Conservation (phyloP, 306 rosid genomes). For the Cyclanthera cordifolia region DNA sequence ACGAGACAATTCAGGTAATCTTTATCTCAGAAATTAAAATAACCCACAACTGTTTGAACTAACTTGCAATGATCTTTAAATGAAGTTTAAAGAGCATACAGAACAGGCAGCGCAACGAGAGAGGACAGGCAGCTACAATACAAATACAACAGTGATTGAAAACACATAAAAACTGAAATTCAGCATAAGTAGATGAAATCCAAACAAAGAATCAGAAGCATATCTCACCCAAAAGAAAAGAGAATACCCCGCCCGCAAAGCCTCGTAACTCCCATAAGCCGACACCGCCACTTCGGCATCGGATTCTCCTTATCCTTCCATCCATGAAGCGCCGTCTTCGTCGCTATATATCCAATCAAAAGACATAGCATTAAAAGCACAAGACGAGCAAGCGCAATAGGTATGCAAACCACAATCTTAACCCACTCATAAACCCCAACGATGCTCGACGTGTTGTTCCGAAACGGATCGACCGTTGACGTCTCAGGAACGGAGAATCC, state of each 20-base stretch:
- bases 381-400: constrained; percentile 44
- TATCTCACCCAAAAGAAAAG: constrained; percentile 69
- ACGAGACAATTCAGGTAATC: neutral
- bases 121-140: neutral
- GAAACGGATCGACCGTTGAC: constrained; percentile 63
- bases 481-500: constrained; percentile 42
- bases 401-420: constrained; percentile 43
- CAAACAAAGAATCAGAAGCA: neutral
- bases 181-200: neutral
- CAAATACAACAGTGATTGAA: neutral
- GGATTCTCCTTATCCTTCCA: constrained; percentile 78
- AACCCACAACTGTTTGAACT: no score
- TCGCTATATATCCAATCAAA: constrained; percentile 53
- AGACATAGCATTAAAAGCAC: constrained; percentile 47
- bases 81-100: neutral
- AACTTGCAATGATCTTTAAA: neutral
- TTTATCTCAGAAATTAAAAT: neutral
- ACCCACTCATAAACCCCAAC: constrained; percentile 60
- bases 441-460: constrained; percentile 37
- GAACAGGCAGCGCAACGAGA: neutral
- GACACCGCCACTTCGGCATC: constrained; percentile 74
- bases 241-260: constrained; percentile 62
- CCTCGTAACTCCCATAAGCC: constrained; percentile 81
- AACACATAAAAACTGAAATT: neutral
- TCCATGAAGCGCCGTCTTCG: constrained; percentile 56